A percentile compares a stretch with the other conserved stretches of the same genome.
These are phyloP conservation scores for Coccomyxa subellipsoidea DNA, from an alignment of 163 green algal species.

Conservation along the genomic window DNA sequence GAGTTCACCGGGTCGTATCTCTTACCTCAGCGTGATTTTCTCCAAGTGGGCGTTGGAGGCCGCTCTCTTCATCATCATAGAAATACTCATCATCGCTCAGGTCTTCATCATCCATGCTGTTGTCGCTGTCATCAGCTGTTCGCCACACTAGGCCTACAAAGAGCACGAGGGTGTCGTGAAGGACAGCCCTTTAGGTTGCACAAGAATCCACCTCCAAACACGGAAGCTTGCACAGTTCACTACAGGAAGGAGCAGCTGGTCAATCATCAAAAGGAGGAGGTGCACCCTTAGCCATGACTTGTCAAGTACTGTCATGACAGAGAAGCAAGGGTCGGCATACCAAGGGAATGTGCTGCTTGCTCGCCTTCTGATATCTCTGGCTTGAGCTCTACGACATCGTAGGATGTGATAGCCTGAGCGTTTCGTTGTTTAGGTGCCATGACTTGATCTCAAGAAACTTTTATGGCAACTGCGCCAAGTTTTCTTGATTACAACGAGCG, in stretches of 20 bases:
- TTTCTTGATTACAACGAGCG: no score
- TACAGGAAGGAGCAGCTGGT: no score
- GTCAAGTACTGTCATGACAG: not conserved
- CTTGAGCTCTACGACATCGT: not conserved
- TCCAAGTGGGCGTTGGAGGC: not conserved
- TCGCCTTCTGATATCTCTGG: not conserved
- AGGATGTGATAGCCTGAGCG: not conserved
- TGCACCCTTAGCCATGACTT: no score
- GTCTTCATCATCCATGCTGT: not conserved
- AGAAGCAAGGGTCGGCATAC: not conserved
- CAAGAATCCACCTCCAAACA: no score
- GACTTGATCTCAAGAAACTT: no score
- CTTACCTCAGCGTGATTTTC: not conserved
- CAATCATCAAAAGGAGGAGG: no score
- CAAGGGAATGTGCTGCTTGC: not conserved
- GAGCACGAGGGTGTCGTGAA: not conserved
- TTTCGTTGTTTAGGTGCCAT: not conserved
- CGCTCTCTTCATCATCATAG: not conserved
- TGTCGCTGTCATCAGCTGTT: not conserved
- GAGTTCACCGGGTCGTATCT: not conserved
- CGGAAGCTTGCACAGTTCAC: no score
- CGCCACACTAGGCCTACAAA: not conserved
- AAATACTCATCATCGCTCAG: not conserved
- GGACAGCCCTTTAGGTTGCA: no score
- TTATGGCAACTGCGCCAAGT: no score